Base-by-base conservation (phyloP, 106 monocot species). In the Dendrobium nobile region DNA sequence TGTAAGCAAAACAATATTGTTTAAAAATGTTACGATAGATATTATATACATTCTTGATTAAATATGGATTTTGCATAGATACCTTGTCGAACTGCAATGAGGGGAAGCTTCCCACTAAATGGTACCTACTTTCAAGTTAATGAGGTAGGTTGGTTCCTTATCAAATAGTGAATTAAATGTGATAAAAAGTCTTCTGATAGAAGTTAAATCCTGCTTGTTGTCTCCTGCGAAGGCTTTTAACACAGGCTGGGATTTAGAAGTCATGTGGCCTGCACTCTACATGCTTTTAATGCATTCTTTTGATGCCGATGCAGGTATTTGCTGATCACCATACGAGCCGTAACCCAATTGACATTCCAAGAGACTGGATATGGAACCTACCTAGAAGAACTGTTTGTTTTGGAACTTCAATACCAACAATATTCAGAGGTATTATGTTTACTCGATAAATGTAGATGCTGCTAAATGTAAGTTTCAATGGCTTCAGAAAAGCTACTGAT, bases 261-360 rank as follows among this genome's bases (percentile, higher is more conserved):
- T 74, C 74, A 43, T 18, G 41, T 15, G 74, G 10, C 43, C 51
- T 51, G 13, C 51, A 51, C 51, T 15, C 3, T 51, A 51, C 51
- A 51, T 51, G 51, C 51, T 19, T 73, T 7, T 73, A 74, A 44
- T 74, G 19, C 27, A 4, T 24, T 3, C 2, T 26, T 47, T 48
- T 51, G 17, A 76, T 55, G 78, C 9, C 58, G 22, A 47, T 87
- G 79, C 77, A 89, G 87, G 89, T 89, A 59, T 89, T 89, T 89
- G 89, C 89, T 24, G 89, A 89, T 87, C 89, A 89, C 78, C 48
- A 51, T 67, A 86, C 87, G 51, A 89, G 89, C 67, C 80, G 82
- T 41, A 75, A 65, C 74, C 89, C 89, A 47, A 80, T 89, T 80
- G 80, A 85, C 65, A 82, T 87, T 64, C 84, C 89, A 16, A 82